phyloP scores from a whole-genome alignment of 768 basidiomycete species.

The Mrakia hoshinonis region DNA sequence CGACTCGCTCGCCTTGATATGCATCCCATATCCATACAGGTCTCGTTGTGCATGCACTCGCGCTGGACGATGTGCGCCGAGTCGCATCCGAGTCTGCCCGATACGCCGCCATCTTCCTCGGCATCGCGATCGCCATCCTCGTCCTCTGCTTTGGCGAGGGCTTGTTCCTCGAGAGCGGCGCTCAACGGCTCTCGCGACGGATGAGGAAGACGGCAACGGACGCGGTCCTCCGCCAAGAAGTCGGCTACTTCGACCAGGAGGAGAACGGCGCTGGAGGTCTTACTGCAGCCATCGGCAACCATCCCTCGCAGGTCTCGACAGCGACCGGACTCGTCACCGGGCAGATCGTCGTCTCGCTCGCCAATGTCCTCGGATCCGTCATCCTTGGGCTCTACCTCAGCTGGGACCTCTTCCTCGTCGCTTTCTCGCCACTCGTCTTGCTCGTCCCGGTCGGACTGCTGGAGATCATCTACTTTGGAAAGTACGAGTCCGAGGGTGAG shows the following conservation, averaged over 20 bases:
- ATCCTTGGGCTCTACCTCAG: not conserved
- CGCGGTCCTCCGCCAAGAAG: conserved; percentile 36
- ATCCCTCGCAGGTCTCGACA: conserved; percentile 34
- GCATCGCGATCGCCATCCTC: too few species aligned
- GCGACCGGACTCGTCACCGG: conserved; percentile 36
- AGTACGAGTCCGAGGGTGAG: conserved; percentile 8
- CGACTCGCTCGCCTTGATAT: too few species aligned
- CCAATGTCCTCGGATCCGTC: conserved; percentile 25
- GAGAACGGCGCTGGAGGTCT: conserved; percentile 35
- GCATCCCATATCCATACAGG: too few species aligned
- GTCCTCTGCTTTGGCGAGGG: not conserved
- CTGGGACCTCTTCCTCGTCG: conserved; percentile 20
- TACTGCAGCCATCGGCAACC: conserved; percentile 33
- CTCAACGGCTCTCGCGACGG: conserved; percentile 12
- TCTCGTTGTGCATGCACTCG: too few species aligned
- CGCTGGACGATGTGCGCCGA: too few species aligned
- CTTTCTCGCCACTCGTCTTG: conserved; percentile 9
- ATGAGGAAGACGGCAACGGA: conserved; percentile 24
- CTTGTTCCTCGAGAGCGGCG: conserved; percentile 10
- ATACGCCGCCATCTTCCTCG: too few species aligned
- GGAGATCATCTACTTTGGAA: conserved; percentile 6
- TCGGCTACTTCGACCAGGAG: conserved; percentile 37
- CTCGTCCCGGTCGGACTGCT: conserved; percentile 9
- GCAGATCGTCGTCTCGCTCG: conserved; percentile 31
- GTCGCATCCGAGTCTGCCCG: too few species aligned